Evolutionary conservation across 176 grass and related monocot species (phyloP), one percentile per base, ranked within the genome.

Genomic region (Areca catechu): DNA sequence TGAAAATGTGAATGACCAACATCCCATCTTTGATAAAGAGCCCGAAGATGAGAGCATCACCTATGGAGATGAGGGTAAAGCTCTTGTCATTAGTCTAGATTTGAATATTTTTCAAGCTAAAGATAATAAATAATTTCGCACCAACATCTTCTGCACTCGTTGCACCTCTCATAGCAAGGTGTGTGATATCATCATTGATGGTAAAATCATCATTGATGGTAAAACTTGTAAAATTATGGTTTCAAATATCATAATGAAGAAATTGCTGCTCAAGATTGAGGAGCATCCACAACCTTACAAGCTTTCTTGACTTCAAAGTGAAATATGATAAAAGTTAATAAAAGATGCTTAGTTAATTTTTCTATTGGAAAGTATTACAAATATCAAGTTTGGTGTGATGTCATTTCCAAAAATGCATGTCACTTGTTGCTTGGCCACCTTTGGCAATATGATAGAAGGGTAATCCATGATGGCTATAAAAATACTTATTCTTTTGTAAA

Each of bases 381-480:
- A 0, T 1, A 62, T 62, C 2, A 61, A 18, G 27, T 62, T 12
- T 61, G 1, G 7, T 61, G 4, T 20, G 5, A 48, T 1, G 4
- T n/a, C n/a, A n/a, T 19, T 6, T 16, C 16, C 10, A 61, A 48
- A 17, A 4, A 61, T 47, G 25, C 59, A 20, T 48, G 59, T 14
- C 17, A 48, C 17, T 6, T 43, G 12, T 15, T 61, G 16, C 5
- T 48, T 21, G 15, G 59, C 0, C 16, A 6, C 0, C 29, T 29
- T 48, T 61, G 27, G 16, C 18, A 9, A 20, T 61, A 61, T 37
- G 17, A 62, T 22, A 47, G 15, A 59, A 75, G n/a, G 6, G 12
- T 24, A 2, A 56, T 53, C 1, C 51, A 74, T 66, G 50, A 74
- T 19, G 61, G 71, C 16, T 65, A 48, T 43, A 64, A 48, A 74